Evolutionary conservation across 2,329 filamentous ascomycete species (phyloP), one percentile per base, ranked within the genome.

Genomic region (Claviceps arundinis): DNA sequence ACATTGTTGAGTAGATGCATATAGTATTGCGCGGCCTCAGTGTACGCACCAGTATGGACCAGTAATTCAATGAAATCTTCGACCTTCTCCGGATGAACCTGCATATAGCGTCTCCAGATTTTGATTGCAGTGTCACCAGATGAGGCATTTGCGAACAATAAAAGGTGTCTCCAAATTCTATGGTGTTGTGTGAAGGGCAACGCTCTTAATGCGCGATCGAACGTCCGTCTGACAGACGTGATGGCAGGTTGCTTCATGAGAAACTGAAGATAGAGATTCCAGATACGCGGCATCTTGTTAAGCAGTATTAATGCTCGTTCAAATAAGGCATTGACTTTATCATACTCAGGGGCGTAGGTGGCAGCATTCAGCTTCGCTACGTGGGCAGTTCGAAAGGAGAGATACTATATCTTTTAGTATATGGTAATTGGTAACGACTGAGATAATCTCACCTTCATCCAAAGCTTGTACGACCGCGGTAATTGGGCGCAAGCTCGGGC

Each of bases 231-330:
- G 26, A 89, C 94, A 53, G 82, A 76, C 7, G 91, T 96, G 55
- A 98, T 82, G 51, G 94, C 73, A n/a, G 93, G 93, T 66, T 98
- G 93, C 62, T 87, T 82, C 64, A 91, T 81, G 53, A 98, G 75
- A 64, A 98, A 97, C 48, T 79, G 79, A 56, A 98, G 81, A 66
- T 96, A 98, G 82, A 97, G 88, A 66, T 96, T 90, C 94, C 93
- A 98, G 64, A 98, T 93, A 59, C 82, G 81, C 24, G 94, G 93
- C 93, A 98, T 98, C 72, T 98, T 98, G 72, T 98, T 96, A 56
- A 98, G 78, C 42, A 98, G 76, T 54, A 96, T 87, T 50, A 98
- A 73, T 3, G 93, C 90, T 60, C 88, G 81, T 71, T 98, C 93
- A 65, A 95, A 98, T 42, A 97, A 80, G 51, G 87, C 78, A 66